Base-by-base conservation (phyloP, 768 basidiomycete genomes). In the Mycena floridula region DNA sequence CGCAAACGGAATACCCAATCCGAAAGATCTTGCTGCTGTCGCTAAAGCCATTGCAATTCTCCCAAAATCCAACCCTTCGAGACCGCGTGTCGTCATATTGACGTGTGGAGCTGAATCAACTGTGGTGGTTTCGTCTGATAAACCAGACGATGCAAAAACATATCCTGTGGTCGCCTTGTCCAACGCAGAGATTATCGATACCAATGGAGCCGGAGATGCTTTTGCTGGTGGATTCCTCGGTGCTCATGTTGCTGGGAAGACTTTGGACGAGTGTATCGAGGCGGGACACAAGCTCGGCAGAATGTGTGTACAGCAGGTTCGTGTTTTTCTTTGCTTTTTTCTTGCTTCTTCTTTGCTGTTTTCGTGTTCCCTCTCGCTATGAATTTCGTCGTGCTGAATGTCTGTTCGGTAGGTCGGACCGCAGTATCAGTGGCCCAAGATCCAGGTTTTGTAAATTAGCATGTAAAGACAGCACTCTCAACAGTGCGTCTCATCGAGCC, bases 141-240 rank as follows among this genome's bases (percentile, higher is more conserved):
- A 76, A 11, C 68, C 75, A 2, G 76, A 80, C 16, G 67, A 65
- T 40, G 70, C 76, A 26, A 79, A 81, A 66, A 55, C 68, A 13
- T 85, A 70, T 63, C 46, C 68, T 3, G 89, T 95, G 40, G 59
- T 68, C 42, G 66, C 73, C 28, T 67, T 95, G 47, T 54, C 58
- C 37, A 72, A 74, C 43, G 74, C 69, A 30, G 55, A 82, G 62
- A 93, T 96, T 53, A 85, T 96, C 47, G 96, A 99, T 62, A 98
- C 96, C 39, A 99, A 99, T 64, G 96, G 90, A 42, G 96, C 96
- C 18, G 96, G 96, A 35, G 95, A 99, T 61, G 91, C 90, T 35
- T 98, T 99, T 56, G 92, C 93, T 21, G 96, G 95, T 46, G 96
- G 89, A 28, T 94, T 98, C 77, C 65, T 97, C 43, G 96, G 90